These are phyloP conservation scores for Apophysomyces variabilis DNA, from an alignment of 371 early-diverging fungal genomes.

Conservation along the genomic window DNA sequence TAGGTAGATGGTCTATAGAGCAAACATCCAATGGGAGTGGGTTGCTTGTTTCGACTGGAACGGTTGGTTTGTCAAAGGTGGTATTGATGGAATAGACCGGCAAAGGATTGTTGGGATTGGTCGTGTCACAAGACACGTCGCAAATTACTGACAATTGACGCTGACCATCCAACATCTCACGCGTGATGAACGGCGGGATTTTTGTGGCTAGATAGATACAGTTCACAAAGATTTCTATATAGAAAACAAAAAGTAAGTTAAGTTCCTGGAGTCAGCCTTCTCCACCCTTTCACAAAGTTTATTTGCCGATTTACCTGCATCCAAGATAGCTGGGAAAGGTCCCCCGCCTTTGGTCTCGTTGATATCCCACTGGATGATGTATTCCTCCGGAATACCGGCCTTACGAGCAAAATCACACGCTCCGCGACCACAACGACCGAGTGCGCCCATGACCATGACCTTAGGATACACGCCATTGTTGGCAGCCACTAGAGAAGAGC, in stretches of 20 bases:
- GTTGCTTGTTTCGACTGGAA: slow-evolving; percentile 67
- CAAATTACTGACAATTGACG: slow-evolving; percentile 84
- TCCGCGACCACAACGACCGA: slow-evolving; percentile 95
- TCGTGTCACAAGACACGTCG: slow-evolving; percentile 97
- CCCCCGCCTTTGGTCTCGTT: slow-evolving; percentile 93
- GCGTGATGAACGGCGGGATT: slow-evolving; percentile 95
- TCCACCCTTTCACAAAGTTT: not conserved
- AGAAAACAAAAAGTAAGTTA: not conserved
- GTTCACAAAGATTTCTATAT: slow-evolving; percentile 92
- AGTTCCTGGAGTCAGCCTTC: not conserved
- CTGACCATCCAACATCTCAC: slow-evolving; percentile 70
- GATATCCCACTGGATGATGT: slow-evolving; percentile 95
- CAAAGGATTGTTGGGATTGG: slow-evolving; percentile 96
- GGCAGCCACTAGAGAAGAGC: slow-evolving; percentile 33
- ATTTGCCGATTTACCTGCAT: slow-evolving; percentile 41
- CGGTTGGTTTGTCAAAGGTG: slow-evolving; percentile 91
- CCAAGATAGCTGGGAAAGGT: slow-evolving; percentile 91
- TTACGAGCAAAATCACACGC: slow-evolving; percentile 84
- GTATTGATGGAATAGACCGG: slow-evolving; percentile 92
- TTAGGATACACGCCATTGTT: slow-evolving; percentile 73
- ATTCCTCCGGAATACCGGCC: slow-evolving; percentile 86
- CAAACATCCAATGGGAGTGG: slow-evolving; percentile 82
- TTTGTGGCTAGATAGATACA: slow-evolving; percentile 93
- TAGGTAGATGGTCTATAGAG: slow-evolving; percentile 96
- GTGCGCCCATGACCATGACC: slow-evolving; percentile 97